Base-by-base conservation (phyloP, 2,329 filamentous ascomycete species). In the Colletotrichum kahawae region DNA sequence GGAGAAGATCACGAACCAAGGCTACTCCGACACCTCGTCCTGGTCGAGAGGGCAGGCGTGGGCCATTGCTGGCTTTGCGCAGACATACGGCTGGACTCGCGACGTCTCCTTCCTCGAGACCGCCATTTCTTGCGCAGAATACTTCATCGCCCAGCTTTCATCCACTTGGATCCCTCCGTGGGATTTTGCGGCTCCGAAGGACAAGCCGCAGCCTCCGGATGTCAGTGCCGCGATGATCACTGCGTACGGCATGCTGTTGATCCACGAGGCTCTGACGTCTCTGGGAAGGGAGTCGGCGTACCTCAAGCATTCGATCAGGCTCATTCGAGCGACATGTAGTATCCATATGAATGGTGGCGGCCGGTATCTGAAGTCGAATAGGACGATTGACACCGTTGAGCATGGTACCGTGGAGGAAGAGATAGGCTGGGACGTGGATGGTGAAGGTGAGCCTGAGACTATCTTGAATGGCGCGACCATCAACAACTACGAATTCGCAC, bases 1-100 rank as follows among this genome's bases (percentile, higher is more conserved):
- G 71, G 79, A 81, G 1, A 83, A 83, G n/a, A 82, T 88, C 70
- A 89, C 87, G 0, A 87, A 88, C 63, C 88, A 89, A 77, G 88
- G 88, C 0, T 84, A 84, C 77, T 79, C 78, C 2, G 85, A 88
- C 67, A 78, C 78, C 2, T 87, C 85, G 0, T 87, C 84, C 12
- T 89, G 88, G 88, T 81, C 84, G 7, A 82, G 88, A 5, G 88
- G 88, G 1, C 88, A 89, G 71, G 86, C 87, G 0, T 89, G 88
- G 88, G 84, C 85, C 0, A 85, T 89, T 4, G 82, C 84, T 63
- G 88, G 88, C 0, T 89, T 88, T 69, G 84, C 84, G 0, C 84
- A 88, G 77, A 84, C 84, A 0, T 88, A 87, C 67, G 77, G 78
- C n/a, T 88, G 87, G 87, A 89, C 86, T 0, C 81, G 82, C 13